Conservation (phyloP, 192 early-diverging fungal species). For the Podila minutissima region DNA sequence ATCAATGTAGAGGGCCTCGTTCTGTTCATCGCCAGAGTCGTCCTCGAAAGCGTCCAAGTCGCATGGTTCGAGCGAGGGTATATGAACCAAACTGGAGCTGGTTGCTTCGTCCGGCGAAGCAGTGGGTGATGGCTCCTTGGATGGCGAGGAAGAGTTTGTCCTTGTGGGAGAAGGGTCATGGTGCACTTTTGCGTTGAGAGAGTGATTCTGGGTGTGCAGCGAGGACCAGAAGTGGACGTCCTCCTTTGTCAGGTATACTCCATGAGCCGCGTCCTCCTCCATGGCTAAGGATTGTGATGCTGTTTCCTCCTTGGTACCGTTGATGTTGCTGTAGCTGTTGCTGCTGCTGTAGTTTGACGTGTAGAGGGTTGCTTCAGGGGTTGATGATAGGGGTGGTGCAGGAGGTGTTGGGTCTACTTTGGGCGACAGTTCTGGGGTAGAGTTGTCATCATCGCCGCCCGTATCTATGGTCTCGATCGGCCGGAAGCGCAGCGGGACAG, state of each 20-base stretch:
- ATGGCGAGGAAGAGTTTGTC: neutral
- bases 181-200: neutral
- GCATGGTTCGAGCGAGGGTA: neutral
- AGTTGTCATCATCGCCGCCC: too few species aligned
- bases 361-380: neutral
- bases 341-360: neutral
- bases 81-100: neutral
- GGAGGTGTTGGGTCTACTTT: neutral
- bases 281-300: neutral
- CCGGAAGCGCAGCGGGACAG: neutral
- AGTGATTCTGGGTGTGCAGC: neutral
- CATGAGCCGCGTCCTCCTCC: neutral
- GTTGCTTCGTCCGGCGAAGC: neutral
- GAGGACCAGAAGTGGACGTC: neutral
- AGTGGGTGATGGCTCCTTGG: neutral
- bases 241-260: neutral
- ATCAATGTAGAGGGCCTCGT: neutral
- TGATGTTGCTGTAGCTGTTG: neutral
- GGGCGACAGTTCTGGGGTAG: too few species aligned
- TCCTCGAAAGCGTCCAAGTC: conserved; percentile 11
- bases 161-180: neutral
- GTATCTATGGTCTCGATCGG: neutral
- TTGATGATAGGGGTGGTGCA: neutral
- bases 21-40: conserved; percentile 14
- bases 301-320: neutral